Percentiles rank a stretch among this genome's conserved stretches.
Evolutionary conservation across 148 eudicot genomes (phyloP).

Genomic region (Rhododendron williamsianum): DNA sequence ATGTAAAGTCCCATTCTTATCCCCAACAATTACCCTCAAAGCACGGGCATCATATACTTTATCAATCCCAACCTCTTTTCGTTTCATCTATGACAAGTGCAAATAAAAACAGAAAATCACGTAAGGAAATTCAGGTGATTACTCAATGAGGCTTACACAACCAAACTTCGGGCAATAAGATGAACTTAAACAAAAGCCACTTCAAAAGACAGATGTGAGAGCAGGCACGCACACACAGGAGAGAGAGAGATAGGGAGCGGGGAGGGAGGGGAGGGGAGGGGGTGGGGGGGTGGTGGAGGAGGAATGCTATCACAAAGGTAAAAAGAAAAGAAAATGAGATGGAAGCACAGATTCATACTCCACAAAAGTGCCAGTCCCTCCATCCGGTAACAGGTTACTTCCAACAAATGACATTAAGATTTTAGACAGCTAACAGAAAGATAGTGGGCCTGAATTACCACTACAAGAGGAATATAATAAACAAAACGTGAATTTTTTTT

Average conservation of each 20-base stretch:
- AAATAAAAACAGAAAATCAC: neutral
- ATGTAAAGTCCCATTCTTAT: slow-evolving; percentile 82
- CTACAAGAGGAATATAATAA: neutral
- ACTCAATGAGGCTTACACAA: neutral
- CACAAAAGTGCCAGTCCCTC: neutral
- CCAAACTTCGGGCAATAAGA: neutral
- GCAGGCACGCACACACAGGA: neutral
- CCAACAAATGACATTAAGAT: neutral
- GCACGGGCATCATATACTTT: slow-evolving; percentile 93
- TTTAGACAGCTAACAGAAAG: neutral
- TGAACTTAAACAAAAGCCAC: neutral
- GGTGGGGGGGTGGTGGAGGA: neutral
- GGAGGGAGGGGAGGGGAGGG: too few relatives aligned
- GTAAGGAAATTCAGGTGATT: neutral
- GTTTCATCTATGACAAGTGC: slow-evolving; percentile 55
- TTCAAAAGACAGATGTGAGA: neutral
- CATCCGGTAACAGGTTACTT: neutral
- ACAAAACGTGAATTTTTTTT: neutral
- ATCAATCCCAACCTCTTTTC: slow-evolving; percentile 74
- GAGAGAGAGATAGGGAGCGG: neutral
- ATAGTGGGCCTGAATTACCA: neutral
- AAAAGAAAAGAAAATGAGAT: neutral
- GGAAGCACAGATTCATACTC: neutral
- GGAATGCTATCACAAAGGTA: neutral
- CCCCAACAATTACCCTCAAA: slow-evolving; percentile 82